Evolutionary conservation across 2,329 filamentous ascomycete species (phyloP), one percentile per base, ranked within the genome.

Genomic region (Ophiostoma novo-ulmi): DNA sequence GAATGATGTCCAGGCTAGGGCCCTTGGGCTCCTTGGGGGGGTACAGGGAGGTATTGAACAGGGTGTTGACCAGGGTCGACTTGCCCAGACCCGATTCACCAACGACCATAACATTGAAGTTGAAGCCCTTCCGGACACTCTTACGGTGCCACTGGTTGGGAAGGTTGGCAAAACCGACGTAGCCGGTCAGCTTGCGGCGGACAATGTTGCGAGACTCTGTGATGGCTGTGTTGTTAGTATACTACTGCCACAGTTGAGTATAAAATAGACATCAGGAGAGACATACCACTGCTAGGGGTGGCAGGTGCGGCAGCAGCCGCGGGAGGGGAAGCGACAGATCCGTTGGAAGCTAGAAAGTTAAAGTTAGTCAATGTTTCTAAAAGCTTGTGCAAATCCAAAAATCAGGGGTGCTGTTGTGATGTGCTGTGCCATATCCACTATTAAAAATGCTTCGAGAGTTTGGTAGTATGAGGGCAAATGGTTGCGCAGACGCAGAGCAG

Each of bases 51-150:
- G 95, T 98, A 88, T 98, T 99, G 90, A 99, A 99, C 74, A 99
- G 88, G 58, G 95, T 99, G 87, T 99, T 99, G 81, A 99, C 94
- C 67, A 99, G 89, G 68, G 95, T 99, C 69, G 95, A 99, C 87
- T 99, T 99, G 86, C 95, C 95, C 76, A 99, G 89, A 76, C 95
- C 95, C 80, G 95, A 99, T 89, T 99, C 95, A 88, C 95, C 95
- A 83, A 99, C 95, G 82, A 99, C 95, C 95, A 99, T 99, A 76
- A 99, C 95, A 80, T 99, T 99, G 87, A 99, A 99, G 88, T 98
- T 99, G 88, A 99, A 99, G 73, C 95, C 95, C 84, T 99, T 99
- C 80, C 95, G 93, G 78, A 99, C 95, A 88, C 94, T 97, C 91
- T 99, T 99, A 82, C 95, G 94, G 86, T 99, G 95, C 95, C 95